These are phyloP conservation scores for Leccinum subtestaceum DNA, from an alignment of 768 basidiomycete genomes.

Conservation along the genomic window DNA sequence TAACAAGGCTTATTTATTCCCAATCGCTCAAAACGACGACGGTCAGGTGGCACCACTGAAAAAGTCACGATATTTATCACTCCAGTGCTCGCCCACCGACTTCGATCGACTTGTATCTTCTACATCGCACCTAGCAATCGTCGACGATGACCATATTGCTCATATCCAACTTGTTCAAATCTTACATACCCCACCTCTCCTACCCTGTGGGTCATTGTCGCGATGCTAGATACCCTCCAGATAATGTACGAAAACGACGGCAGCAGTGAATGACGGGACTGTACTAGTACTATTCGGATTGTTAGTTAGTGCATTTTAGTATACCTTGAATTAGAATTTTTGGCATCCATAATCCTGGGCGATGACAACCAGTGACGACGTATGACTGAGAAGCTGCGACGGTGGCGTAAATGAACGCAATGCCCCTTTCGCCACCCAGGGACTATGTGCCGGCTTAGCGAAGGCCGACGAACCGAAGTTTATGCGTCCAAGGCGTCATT, in stretches of 20 bases:
- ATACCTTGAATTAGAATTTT: conserved; percentile 38
- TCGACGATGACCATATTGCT: conserved; percentile 31
- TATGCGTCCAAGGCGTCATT: conserved; percentile 12
- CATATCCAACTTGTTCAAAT: conserved; percentile 24
- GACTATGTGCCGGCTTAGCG: conserved; percentile 16
- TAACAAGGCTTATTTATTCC: conserved; percentile 32
- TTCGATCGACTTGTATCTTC: conserved; percentile 29
- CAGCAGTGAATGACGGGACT: conserved; percentile 30
- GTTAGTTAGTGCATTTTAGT: conserved; percentile 31
- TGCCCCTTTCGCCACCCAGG: conserved; percentile 23
- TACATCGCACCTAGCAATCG: conserved; percentile 22
- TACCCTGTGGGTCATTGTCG: conserved; percentile 26
- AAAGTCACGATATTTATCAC: conserved; percentile 28
- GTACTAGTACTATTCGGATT: conserved; percentile 33
- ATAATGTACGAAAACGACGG: conserved; percentile 28
- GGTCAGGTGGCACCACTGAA: conserved; percentile 19
- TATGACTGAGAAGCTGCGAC: background rate
- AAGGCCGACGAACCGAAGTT: conserved; percentile 11
- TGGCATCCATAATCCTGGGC: conserved; percentile 12
- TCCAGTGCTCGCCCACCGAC: conserved; percentile 7
- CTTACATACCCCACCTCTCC: conserved; percentile 15
- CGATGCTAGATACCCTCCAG: conserved; percentile 34
- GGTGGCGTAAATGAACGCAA: conserved; percentile 16
- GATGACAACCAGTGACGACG: background rate
- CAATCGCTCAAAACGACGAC: conserved; percentile 28